A percentile compares a stretch with the other conserved stretches of the same genome.
These are phyloP conservation scores for Cyclocybe cylindracea DNA, from an alignment of 768 basidiomycete genomes.

Conservation along the genomic window DNA sequence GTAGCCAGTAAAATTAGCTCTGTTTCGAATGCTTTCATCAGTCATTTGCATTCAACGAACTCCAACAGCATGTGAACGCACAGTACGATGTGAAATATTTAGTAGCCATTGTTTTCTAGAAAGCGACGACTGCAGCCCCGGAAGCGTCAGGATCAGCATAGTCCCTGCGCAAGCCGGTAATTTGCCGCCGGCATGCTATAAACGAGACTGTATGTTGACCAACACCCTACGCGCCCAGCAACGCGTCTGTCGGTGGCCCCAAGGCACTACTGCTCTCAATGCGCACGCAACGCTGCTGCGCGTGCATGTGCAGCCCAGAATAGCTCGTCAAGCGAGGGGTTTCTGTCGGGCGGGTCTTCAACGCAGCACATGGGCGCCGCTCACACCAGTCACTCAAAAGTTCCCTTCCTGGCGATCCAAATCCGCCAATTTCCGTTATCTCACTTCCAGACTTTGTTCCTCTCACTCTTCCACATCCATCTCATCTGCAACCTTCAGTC, in stretches of 20 bases:
- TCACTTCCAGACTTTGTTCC: slow-evolving; percentile 10
- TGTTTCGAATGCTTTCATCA: no score
- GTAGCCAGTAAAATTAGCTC: no score
- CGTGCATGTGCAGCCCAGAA: slow-evolving; percentile 13
- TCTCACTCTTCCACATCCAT: slow-evolving; percentile 17
- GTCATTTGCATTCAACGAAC: no score
- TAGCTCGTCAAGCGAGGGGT: slow-evolving; percentile 6
- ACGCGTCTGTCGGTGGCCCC: slow-evolving; percentile 9
- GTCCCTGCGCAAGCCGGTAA: no score
- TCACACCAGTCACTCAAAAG: slow-evolving; percentile 16
- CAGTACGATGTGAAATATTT: no score
- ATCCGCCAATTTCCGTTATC: slow-evolving; percentile 21
- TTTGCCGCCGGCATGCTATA: neutral
- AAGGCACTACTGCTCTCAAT: neutral
- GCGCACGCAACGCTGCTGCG: slow-evolving; percentile 6
- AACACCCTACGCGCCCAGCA: slow-evolving; percentile 17
- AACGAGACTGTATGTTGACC: slow-evolving; percentile 11
- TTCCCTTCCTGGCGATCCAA: slow-evolving; percentile 19
- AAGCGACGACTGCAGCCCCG: no score
- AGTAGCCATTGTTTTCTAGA: no score
- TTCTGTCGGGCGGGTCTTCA: slow-evolving; percentile 8
- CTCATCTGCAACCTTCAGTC: slow-evolving; percentile 9
- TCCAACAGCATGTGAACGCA: no score
- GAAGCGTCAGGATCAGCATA: no score
- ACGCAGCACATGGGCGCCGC: slow-evolving; percentile 18